These are phyloP conservation scores for Pittosporum tobira DNA, from an alignment of 129 eudicot species.

Conservation along the genomic window DNA sequence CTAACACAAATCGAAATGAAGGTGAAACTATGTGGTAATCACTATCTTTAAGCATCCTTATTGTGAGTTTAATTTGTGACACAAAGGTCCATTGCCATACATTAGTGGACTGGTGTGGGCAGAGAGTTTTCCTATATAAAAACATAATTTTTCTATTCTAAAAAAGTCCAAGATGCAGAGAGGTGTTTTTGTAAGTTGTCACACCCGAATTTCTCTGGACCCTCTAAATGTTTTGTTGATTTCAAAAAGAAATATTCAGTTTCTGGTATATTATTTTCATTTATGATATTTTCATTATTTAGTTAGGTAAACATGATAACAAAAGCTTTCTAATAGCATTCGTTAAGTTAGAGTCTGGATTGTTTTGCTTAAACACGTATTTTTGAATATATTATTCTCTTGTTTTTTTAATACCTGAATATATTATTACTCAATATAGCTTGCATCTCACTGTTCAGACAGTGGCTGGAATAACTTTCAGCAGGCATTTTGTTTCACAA, in stretches of 20 bases:
- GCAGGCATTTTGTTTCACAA: slow-evolving; percentile 46
- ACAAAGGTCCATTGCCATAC: background rate
- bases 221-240: too few species aligned
- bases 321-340: background rate
- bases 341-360: too few species aligned
- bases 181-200: too few species aligned
- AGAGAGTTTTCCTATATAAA: background rate
- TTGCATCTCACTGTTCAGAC: slow-evolving; percentile 29
- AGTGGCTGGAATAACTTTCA: slow-evolving; percentile 50
- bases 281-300: background rate
- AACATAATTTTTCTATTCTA: too few species aligned
- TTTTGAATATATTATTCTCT: too few species aligned
- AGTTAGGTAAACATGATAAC: background rate
- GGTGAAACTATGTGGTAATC: slow-evolving; percentile 1
- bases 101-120: background rate
- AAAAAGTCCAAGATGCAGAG: too few species aligned
- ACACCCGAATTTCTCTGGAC: too few species aligned
- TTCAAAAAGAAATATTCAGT: too few species aligned
- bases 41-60: background rate
- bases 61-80: background rate
- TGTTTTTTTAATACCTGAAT: too few species aligned
- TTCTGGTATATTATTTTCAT: background rate
- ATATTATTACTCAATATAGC: background rate
- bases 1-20: slow-evolving; percentile 62
- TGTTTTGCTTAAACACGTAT: background rate